These are phyloP conservation scores for Eucalyptus dawsonii DNA, from an alignment of 345 rosid genomes.

Conservation along the genomic window DNA sequence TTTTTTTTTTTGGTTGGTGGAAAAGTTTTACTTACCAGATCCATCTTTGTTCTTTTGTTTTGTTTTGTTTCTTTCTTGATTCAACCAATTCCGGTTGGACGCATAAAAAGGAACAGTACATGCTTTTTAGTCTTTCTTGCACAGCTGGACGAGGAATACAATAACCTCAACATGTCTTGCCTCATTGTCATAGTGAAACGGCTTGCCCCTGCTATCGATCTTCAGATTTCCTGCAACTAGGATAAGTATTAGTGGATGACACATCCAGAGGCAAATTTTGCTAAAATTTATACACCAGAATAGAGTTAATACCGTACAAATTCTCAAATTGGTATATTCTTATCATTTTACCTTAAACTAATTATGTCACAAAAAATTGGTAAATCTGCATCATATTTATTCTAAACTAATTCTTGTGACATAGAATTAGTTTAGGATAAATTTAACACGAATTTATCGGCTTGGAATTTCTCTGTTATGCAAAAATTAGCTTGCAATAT, in stretches of 20 bases:
- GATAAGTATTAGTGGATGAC: background rate
- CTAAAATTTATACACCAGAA: background rate
- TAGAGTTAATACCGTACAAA: background rate
- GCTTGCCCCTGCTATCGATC: background rate
- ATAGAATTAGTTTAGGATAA: background rate
- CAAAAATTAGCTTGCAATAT: rapidly evolving
- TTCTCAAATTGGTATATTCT: background rate
- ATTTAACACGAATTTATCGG: rapidly evolving
- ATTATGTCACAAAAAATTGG: background rate
- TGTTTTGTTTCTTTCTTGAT: background rate
- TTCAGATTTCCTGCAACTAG: background rate
- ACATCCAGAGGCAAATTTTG: background rate
- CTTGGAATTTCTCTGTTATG: background rate
- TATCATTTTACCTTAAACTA: background rate
- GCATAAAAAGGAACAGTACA: background rate
- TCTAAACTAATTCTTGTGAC: background rate
- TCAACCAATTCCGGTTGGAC: background rate
- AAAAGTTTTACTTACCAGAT: no score
- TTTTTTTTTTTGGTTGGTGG: no score
- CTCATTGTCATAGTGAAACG: background rate
- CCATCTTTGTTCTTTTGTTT: background rate
- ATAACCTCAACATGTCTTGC: background rate
- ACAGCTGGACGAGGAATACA: background rate
- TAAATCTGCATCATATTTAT: background rate
- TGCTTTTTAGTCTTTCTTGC: background rate